Percentiles rank a stretch among this genome's conserved stretches.
These are phyloP conservation scores for Chlamydomonas schloesseri DNA, from an alignment of 139 green algal species.

Conservation along the genomic window DNA sequence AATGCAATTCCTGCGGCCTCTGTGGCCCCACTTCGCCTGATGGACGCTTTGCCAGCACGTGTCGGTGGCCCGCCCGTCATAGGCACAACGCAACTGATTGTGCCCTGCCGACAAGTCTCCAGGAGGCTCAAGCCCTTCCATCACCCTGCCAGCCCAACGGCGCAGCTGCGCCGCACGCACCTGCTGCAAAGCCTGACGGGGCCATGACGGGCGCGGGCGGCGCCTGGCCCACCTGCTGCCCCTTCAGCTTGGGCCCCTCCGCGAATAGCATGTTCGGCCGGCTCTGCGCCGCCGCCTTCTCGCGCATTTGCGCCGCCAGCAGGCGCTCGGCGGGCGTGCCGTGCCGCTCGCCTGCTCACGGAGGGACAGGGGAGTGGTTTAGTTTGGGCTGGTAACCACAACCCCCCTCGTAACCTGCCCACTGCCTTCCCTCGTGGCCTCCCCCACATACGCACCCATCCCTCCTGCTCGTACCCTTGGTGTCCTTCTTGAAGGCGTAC, in stretches of 20 bases:
- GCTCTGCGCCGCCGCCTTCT: conserved; percentile 62
- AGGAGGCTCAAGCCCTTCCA: too few species aligned
- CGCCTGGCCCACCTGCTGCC: conserved; percentile 46
- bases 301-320: conserved; percentile 87
- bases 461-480: conserved; percentile 68
- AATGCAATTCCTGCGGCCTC: too few species aligned
- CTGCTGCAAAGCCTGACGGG: conserved; percentile 7
- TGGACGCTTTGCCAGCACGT: too few species aligned
- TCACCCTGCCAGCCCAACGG: too few species aligned
- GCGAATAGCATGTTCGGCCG: conserved; percentile 93
- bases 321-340: conserved; percentile 94
- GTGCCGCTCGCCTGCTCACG: conserved; percentile 88
- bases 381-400: too few species aligned
- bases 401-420: too few species aligned
- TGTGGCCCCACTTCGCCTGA: too few species aligned
- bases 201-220: background rate
- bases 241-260: conserved; percentile 69
- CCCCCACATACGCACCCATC: too few species aligned
- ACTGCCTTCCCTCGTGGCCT: too few species aligned
- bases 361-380: background rate
- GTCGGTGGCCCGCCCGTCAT: too few species aligned
- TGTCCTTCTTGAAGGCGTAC: conserved; percentile 99
- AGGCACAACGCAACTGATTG: too few species aligned
- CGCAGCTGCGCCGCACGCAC: background rate
- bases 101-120: too few species aligned